A percentile compares a stretch with the other conserved stretches of the same genome.
phyloP scores from a whole-genome alignment of 139 green algal species.

The Auxenochlorella pyrenoidosa region DNA sequence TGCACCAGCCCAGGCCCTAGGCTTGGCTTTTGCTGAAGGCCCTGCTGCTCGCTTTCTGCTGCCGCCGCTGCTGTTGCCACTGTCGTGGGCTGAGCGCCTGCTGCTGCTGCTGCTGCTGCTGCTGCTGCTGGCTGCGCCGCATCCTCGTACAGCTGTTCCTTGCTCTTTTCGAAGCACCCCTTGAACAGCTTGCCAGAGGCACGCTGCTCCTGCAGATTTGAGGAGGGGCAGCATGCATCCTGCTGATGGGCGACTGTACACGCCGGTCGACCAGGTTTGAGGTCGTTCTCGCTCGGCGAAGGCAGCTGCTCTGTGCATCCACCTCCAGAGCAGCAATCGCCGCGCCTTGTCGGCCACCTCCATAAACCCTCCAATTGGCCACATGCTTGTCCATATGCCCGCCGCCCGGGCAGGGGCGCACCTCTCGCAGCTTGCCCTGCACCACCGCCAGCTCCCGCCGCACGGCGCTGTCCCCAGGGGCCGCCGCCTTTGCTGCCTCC shows the following conservation, averaged over 20 bases:
- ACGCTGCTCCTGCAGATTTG: not conserved
- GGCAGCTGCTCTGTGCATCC: too few relatives aligned
- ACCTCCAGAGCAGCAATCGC: too few relatives aligned
- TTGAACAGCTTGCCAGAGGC: slow-evolving; percentile 18
- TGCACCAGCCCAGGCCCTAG: not conserved
- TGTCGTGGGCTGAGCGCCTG: too few relatives aligned
- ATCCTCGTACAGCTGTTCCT: slow-evolving; percentile 5
- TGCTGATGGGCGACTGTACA: too few relatives aligned
- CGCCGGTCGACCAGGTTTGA: too few relatives aligned
- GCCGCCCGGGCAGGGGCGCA: too few relatives aligned
- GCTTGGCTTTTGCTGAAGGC: not conserved
- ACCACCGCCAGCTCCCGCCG: slow-evolving; percentile 47
- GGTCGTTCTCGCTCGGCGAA: too few relatives aligned
- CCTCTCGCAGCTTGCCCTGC: slow-evolving; percentile 5
- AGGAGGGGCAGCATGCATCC: too few relatives aligned
- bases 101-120: not conserved
- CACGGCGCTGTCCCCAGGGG: slow-evolving; percentile 35
- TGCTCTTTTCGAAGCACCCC: slow-evolving; percentile 16
- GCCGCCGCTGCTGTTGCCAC: not conserved
- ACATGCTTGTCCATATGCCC: too few relatives aligned
- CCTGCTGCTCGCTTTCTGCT: not conserved
- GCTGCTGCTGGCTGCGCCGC: not conserved
- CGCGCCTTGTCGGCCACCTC: too few relatives aligned
- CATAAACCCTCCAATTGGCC: too few relatives aligned
- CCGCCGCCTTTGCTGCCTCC: slow-evolving; percentile 39